These are phyloP conservation scores for Rhodosporidiobolus sp. DNA, from an alignment of 768 basidiomycete genomes.

Conservation along the genomic window DNA sequence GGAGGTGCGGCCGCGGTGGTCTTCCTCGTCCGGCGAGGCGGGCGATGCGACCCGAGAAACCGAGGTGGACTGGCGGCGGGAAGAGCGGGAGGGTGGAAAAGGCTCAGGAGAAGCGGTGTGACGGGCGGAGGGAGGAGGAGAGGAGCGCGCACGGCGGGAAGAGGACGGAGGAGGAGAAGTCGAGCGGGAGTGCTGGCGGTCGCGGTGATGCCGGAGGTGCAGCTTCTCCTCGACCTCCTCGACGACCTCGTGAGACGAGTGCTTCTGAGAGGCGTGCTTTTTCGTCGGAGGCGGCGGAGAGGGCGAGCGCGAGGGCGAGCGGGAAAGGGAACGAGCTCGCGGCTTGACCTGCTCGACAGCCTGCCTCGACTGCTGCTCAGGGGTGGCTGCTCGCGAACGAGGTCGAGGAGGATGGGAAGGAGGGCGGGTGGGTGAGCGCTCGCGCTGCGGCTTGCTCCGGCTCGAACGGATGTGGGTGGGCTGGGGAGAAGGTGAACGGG, in stretches of 20 bases:
- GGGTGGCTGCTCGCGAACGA: neutral
- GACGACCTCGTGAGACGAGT: no score
- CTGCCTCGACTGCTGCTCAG: neutral
- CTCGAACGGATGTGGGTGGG: neutral
- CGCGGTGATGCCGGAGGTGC: no score
- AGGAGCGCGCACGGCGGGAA: neutral
- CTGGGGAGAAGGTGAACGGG: conserved; percentile 5
- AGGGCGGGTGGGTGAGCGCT: neutral
- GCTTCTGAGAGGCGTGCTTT: no score
- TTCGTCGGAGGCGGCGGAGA: neutral
- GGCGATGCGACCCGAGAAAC: neutral
- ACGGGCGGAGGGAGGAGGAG: neutral
- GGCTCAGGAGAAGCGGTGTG: neutral
- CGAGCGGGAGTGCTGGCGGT: no score
- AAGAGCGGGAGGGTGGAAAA: neutral
- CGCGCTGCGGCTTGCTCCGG: neutral
- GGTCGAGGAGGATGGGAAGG: neutral
- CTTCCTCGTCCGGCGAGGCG: neutral
- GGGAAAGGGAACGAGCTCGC: no score
- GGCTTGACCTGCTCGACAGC: neutral
- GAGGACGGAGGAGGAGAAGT: neutral
- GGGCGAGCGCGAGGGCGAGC: conserved; percentile 6
- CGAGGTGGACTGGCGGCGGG: neutral
- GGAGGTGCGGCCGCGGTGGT: neutral
- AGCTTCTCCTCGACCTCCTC: no score